Base-by-base conservation (phyloP, 2,329 filamentous ascomycete species). In the Phyllosticta citriasiana region DNA sequence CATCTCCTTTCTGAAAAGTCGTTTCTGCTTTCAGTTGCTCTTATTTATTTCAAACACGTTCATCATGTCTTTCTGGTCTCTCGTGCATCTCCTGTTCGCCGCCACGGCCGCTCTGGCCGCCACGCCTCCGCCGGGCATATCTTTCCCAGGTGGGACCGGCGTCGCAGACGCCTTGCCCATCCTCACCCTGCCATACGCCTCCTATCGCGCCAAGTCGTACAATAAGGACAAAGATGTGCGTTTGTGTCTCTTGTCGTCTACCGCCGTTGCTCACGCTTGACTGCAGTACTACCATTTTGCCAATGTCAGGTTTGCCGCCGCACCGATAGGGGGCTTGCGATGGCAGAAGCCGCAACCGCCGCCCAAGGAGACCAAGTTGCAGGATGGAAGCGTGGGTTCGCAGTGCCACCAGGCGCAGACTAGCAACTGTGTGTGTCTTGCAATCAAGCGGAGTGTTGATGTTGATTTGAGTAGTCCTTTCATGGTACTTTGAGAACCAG, bases 241-340 rank as follows among this genome's bases (percentile, higher is more conserved):
- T 47, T 47, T 47, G 40, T 47, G 40, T 2, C 14, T 16, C 14
- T 47, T 16, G 2, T 47, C n/a, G 40, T 4, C 7, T 47, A 6
- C 16, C n/a, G 5, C 14, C 14, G 6, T 47, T n/a, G 40, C 40
- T 47, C 40, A 47, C 40, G 14, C 14, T 22, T 22, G 19, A 47
- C 27, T 47, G 12, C 40, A 47, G 40, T 73, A 78, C 64, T 83
- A 82, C 69, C 81, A 79, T 63, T 84, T 84, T 70, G 78, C 72
- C 58, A 83, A 84, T 65, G 82, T 84, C 63, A 77, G 81, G 53
- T 84, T 79, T 68, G 82, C 80, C 5, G 78, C 79, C 26, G 77
- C 82, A 14, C 82, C 82, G 1, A 63, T 79, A 2, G 81, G 79
- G 9, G 66, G 80, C 14, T 68, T 82, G 53, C 74, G 82, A 25